Percentiles rank a stretch among this genome's conserved stretches.
Conservation (phyloP, 352 stramenopile species). For the Pythium rhizo-oryzae region DNA sequence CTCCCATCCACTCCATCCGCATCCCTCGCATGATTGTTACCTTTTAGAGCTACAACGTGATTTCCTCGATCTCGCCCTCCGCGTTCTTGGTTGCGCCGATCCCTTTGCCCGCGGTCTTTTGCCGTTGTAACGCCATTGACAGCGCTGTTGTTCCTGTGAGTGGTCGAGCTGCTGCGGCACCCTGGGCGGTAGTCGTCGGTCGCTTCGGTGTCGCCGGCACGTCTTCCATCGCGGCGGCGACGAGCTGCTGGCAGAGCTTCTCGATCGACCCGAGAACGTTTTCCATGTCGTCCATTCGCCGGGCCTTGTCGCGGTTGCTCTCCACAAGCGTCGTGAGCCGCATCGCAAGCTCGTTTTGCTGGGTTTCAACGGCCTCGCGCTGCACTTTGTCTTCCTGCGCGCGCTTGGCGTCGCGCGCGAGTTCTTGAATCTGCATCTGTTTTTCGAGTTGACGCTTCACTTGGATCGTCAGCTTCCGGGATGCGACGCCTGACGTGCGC, state of each 20-base stretch:
- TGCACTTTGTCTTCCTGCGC: constrained; percentile 26
- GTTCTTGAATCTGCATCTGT: constrained; percentile 38
- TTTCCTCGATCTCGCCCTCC: constrained; percentile 50
- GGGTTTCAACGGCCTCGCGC: constrained; percentile 38
- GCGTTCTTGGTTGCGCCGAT: constrained; percentile 19
- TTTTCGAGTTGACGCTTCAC: constrained; percentile 51
- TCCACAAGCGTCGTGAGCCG: constrained; percentile 51
- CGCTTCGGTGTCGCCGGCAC: constrained; percentile 22
- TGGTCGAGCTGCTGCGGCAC: neutral
- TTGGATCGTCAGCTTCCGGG: constrained; percentile 50
- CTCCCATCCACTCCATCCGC: no score
- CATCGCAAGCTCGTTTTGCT: constrained; percentile 42
- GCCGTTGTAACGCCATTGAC: constrained; percentile 37
- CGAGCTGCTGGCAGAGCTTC: constrained; percentile 64
- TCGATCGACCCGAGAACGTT: constrained; percentile 62
- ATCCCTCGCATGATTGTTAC: neutral
- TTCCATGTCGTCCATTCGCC: constrained; percentile 64
- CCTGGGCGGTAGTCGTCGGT: constrained; percentile 24
- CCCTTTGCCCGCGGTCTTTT: constrained; percentile 25
- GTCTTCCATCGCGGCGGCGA: constrained; percentile 47
- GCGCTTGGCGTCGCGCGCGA: constrained; percentile 23
- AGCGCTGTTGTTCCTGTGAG: constrained; percentile 35
- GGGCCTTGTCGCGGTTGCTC: constrained; percentile 58
- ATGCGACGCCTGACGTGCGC: constrained; percentile 24
- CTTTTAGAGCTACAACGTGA: constrained; percentile 37